Conservation (phyloP, 176 grass and related monocot species). For the Saccharum spontaneum region DNA sequence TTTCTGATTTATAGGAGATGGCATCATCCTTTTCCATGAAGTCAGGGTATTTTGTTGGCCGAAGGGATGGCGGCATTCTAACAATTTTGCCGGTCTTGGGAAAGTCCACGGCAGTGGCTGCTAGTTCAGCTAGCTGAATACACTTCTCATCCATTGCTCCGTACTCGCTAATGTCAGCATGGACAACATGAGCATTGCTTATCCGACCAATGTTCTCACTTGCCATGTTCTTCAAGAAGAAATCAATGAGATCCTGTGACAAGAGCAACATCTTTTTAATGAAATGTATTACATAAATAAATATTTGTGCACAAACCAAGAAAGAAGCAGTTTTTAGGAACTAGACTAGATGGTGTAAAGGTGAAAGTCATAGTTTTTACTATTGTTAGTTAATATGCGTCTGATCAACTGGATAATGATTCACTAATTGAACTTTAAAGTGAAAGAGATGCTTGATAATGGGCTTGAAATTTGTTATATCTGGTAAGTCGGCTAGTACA, state of each 20-base stretch:
- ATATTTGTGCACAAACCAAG: conserved; percentile 19
- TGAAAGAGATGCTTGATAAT: too few relatives aligned
- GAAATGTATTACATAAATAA: not conserved
- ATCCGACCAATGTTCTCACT: conserved; percentile 83
- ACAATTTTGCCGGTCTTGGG: conserved; percentile 82
- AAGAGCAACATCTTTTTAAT: not conserved
- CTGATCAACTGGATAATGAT: too few relatives aligned
- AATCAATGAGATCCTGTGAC: conserved; percentile 79
- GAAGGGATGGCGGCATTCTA: conserved; percentile 54
- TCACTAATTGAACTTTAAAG: too few relatives aligned
- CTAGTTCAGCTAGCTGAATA: conserved; percentile 74
- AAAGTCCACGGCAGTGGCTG: conserved; percentile 86
- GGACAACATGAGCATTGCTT: conserved; percentile 92
- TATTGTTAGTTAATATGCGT: too few relatives aligned
- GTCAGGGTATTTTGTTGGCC: conserved; percentile 82
- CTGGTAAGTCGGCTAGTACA: too few relatives aligned
- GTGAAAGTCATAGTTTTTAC: too few relatives aligned
- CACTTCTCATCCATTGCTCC: conserved; percentile 90
- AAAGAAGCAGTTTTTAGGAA: not conserved
- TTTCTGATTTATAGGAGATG: conserved; percentile 77
- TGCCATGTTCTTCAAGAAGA: conserved; percentile 97
- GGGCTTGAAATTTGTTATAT: too few relatives aligned
- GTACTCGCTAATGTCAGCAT: conserved; percentile 71
- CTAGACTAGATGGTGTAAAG: not conserved
- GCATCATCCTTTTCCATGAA: conserved; percentile 85